Evolutionary conservation across 2,329 filamentous ascomycete species (phyloP), one percentile per base, ranked within the genome.

Genomic region (Fusarium begoniae): DNA sequence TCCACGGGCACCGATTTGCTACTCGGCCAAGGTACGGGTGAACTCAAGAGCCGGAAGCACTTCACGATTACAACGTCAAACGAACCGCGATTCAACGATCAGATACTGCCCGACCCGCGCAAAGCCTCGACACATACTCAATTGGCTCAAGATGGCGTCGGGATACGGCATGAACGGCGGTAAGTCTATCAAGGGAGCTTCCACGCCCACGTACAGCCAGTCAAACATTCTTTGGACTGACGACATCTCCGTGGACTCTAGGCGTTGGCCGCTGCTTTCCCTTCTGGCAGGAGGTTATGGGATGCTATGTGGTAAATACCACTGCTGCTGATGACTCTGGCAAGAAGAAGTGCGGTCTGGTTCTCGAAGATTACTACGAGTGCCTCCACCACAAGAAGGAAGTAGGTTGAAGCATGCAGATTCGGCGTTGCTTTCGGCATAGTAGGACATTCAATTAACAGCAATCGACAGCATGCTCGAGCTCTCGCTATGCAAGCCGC

Each of bases 311-410:
- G 70, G 92, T 98, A 82, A 98, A 98, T 87, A 94, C 94, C 63
- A 90, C 89, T 75, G 87, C 92, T 75, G 93, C 96, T 63, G 93
- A 95, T 80, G 88, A 90, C 77, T 90, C 91, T 22, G 94, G 94
- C 77, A 96, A 95, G 87, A 93, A 91, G 84, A 97, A 97, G 86
- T 99, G 97, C 83, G 86, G 89, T 24, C 92, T 93, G 22, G 90
- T 91, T 9, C 88, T 98, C 76, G 96, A 99, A 83, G 96, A 99
- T 83, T 99, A 99, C 87, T 97, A 98, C 83, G 96, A 99, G 87
- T 99, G 97, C 85, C 86, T 99, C 81, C 96, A 99, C 84, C 96
- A 99, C 88, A 95, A 93, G 88, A 99, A 99, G 87, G 96, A 99
- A 94, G 96, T 98, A 80, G 66, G 90, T 84, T 54, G 26, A 63